Percentiles rank a stretch among this genome's conserved stretches.
These are phyloP conservation scores for Ascocoryne sarcoides DNA, from an alignment of 2,329 filamentous ascomycete species.

Conservation along the genomic window DNA sequence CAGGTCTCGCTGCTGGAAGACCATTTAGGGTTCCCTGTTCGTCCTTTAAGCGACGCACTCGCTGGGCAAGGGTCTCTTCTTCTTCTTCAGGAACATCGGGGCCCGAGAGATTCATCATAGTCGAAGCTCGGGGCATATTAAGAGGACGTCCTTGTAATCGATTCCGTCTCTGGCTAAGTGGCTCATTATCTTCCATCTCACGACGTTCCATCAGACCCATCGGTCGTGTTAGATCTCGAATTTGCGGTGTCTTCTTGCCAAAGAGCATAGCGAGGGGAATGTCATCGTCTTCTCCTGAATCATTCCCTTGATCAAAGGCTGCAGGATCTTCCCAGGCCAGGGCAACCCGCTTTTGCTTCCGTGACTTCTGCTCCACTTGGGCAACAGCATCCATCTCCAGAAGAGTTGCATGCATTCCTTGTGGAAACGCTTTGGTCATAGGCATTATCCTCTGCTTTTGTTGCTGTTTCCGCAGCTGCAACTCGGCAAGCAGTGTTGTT, in stretches of 20 bases:
- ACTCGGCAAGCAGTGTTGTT: conserved; percentile 83
- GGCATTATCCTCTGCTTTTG: conserved; percentile 72
- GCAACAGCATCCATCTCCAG: conserved; percentile 86
- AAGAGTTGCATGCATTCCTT: conserved; percentile 84
- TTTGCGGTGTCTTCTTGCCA: conserved; percentile 36
- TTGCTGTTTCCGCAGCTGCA: conserved; percentile 84
- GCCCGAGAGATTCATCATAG: conserved; percentile 20
- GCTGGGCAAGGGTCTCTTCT: conserved; percentile 58
- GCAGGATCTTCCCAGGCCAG: conserved; percentile 79
- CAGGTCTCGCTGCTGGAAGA: conserved; percentile 35
- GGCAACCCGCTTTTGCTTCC: conserved; percentile 68
- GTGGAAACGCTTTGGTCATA: conserved; percentile 50
- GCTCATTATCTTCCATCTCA: conserved; percentile 87
- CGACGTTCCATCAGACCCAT: conserved; percentile 71
- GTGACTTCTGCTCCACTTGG: conserved; percentile 68
- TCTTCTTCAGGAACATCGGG: conserved; percentile 31
- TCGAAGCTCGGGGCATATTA: conserved; percentile 18
- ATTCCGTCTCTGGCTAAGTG: conserved; percentile 33
- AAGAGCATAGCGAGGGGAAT: conserved; percentile 79
- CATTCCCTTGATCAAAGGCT: conserved; percentile 35
- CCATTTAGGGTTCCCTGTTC: conserved; percentile 32
- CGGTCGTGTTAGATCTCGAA: conserved; percentile 50
- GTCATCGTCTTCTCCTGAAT: conserved; percentile 65
- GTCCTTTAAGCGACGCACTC: conserved; percentile 55
- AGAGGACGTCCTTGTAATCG: conserved; percentile 22